Base-by-base conservation (phyloP, 1,284 basidiomycete species). In the Rugosomyces carneus region DNA sequence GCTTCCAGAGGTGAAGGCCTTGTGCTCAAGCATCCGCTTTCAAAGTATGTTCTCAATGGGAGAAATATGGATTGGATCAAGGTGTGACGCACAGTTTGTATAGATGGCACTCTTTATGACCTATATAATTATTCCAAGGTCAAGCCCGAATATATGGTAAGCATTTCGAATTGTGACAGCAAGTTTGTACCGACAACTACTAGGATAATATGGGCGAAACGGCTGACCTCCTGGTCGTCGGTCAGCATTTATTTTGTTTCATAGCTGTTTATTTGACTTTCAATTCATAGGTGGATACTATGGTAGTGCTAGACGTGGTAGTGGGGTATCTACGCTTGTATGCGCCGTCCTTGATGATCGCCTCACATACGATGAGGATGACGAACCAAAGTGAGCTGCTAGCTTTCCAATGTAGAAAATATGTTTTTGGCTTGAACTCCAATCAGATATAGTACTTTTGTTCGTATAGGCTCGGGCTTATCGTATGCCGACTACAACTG, bases 1-100 rank as follows among this genome's bases (percentile, higher is more conserved):
- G 82, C 80, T 20, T 65, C 73, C 18, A 81, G 89, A 48, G 93
- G 93, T 3, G 94, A 96, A 65, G 94, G 94, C 0, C 69, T 98
- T 9, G 87, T 97, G 3, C 75, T 97, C 49, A 98, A 97, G 65
- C 85, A 90, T 56, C 83, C 84, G 0, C 69, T 79, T 38, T 80
- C 85, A 0, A 75, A 81, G 49, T 98, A 98, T 63, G 71, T 80
- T 10, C 68, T 94, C 38, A 92, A 92, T 57, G 89, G 88, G 1
- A 75, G 93, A 44, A 90, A 87, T 55, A 78, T 81, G 57, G 86
- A 91, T 56, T 97, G 94, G 93, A 80, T 94, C 58, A 97, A 97
- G 66, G 86, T 80, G 34, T 15, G 60, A 20, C 4, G 13, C 13
- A 29, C 27, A 29, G 27, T 23, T 23, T 23, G 27, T 29, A 9